These are phyloP conservation scores for Passiflora organensis DNA, from an alignment of 345 rosid genomes.

Conservation along the genomic window DNA sequence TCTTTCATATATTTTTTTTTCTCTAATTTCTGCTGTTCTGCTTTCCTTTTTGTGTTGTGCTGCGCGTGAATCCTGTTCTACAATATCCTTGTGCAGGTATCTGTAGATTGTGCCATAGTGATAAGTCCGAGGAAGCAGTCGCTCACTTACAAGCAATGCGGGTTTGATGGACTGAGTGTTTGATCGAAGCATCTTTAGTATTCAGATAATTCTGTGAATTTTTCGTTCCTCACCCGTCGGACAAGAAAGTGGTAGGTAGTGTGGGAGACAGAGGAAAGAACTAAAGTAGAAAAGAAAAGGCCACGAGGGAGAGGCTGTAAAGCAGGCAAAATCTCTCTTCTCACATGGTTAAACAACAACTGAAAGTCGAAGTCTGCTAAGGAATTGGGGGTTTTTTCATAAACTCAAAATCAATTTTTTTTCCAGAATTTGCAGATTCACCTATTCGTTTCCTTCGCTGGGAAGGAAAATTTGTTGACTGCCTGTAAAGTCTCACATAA, in stretches of 20 bases:
- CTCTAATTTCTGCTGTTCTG: constrained; percentile 27
- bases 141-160: constrained; percentile 89
- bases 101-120: constrained; percentile 80
- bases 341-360: too few relatives aligned
- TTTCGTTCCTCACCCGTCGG: too few relatives aligned
- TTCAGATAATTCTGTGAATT: background rate
- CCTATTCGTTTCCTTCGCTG: constrained; percentile 4
- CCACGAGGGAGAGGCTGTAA: too few relatives aligned
- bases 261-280: background rate
- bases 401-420: background rate
- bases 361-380: background rate
- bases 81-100: constrained; percentile 81
- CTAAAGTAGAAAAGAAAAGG: too few relatives aligned
- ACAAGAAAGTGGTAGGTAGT: background rate
- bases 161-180: constrained; percentile 86
- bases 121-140: constrained; percentile 94
- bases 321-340: too few relatives aligned
- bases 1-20: constrained; percentile 20
- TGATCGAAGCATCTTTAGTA: constrained; percentile 1
- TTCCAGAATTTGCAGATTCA: background rate
- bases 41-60: too few relatives aligned
- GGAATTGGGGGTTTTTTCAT: background rate
- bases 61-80: too few relatives aligned
- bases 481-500: too few relatives aligned
- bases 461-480: background rate